Evolutionary conservation across 2,329 filamentous ascomycete genomes (phyloP).

Genomic region (Grosmannia penicillata): DNA sequence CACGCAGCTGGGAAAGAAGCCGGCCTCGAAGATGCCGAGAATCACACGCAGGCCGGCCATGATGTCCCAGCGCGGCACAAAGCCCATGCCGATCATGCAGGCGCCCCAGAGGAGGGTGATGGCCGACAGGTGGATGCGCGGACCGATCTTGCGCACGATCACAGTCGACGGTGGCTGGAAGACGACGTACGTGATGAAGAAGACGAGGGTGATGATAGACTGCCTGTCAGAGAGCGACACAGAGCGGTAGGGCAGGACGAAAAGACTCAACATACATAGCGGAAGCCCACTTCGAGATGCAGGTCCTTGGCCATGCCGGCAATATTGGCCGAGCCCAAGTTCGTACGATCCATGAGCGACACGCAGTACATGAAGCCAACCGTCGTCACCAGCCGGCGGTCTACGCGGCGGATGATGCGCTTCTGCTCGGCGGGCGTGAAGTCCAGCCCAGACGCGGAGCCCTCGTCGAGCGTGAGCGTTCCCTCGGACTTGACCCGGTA

Average conservation of each 20-base stretch:
- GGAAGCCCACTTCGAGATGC: conserved; percentile 23
- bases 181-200: conserved; percentile 59
- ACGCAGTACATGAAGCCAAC: conserved; percentile 58
- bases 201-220: conserved; percentile 56
- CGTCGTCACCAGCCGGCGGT: conserved; percentile 47
- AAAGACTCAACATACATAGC: conserved; percentile 27
- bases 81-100: conserved; percentile 52
- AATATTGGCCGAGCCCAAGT: conserved; percentile 57
- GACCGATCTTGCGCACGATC: conserved; percentile 51
- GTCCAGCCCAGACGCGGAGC: conserved; percentile 14
- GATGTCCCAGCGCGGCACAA: conserved; percentile 33
- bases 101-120: conserved; percentile 46
- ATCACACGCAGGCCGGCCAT: conserved; percentile 42
- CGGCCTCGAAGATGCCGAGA: conserved; percentile 51
- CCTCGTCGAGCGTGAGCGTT: neutral
- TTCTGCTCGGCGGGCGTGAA: conserved; percentile 49
- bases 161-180: conserved; percentile 61
- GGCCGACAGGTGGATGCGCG: conserved; percentile 36
- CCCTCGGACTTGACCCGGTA: neutral
- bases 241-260: too few species aligned
- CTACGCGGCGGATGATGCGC: conserved; percentile 54
- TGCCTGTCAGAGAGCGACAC: conserved; percentile 10
- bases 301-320: conserved; percentile 45
- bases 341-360: conserved; percentile 66
- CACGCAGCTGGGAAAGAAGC: conserved; percentile 56